Percentiles rank a stretch among this genome's conserved stretches.
phyloP scores from a whole-genome alignment of 371 early-diverging fungal genomes.

The Mortierella sp. region DNA sequence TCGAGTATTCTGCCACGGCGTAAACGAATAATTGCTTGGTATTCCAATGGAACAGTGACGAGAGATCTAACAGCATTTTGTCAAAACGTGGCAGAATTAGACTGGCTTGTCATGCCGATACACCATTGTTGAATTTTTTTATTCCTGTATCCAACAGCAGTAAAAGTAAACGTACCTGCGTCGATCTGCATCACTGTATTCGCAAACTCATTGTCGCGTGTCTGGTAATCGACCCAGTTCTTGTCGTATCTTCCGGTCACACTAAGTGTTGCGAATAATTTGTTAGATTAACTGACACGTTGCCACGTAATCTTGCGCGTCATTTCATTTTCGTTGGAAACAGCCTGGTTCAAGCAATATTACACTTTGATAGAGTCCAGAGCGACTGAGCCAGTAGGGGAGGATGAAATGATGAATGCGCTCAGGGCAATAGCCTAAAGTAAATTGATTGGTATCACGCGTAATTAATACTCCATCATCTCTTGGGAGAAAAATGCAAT shows the following conservation, averaged over 20 bases:
- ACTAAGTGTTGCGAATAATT: conserved; percentile 39
- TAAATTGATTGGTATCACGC: conserved; percentile 51
- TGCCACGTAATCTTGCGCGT: neutral
- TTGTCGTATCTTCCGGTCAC: conserved; percentile 71
- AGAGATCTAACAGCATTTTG: conserved; percentile 72
- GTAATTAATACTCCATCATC: neutral
- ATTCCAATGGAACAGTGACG: conserved; percentile 94
- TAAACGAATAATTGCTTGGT: conserved; percentile 95
- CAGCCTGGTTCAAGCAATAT: conserved; percentile 17
- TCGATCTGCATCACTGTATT: conserved; percentile 78
- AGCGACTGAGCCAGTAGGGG: conserved; percentile 60
- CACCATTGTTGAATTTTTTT: no score
- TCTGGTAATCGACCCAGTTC: conserved; percentile 73
- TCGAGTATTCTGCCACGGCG: conserved; percentile 87
- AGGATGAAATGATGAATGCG: conserved; percentile 45
- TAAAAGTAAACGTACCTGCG: conserved; percentile 71
- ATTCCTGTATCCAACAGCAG: neutral
- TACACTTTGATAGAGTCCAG: conserved; percentile 69
- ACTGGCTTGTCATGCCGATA: no score
- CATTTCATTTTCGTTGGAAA: neutral
- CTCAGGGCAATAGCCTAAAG: conserved; percentile 62
- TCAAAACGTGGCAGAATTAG: neutral
- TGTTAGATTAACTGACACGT: neutral
- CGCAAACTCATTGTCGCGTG: conserved; percentile 75
- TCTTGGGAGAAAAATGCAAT: neutral